Evolutionary conservation across 306 rosid species (phyloP).

Genomic region (Quercus wislizeni): DNA sequence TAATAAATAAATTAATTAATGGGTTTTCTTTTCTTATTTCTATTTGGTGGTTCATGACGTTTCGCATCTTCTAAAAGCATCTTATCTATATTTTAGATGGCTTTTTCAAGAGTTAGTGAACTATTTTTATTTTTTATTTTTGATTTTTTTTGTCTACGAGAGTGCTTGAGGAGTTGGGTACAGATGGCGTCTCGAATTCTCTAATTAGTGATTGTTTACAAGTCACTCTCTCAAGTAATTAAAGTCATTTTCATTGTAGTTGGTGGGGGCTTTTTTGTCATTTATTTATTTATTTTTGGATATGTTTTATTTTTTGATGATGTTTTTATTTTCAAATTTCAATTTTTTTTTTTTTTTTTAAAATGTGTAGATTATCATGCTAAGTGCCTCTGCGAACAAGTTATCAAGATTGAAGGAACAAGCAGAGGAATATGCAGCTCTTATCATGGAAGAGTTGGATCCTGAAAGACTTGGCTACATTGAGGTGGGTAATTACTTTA

Average conservation of each 20-base stretch:
- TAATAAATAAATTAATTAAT: neutral
- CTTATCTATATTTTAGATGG: conserved; percentile 35
- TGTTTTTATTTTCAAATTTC: neutral
- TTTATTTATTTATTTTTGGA: too few relatives aligned
- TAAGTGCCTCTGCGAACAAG: conserved; percentile 96
- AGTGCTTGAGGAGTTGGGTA: conserved; percentile 24
- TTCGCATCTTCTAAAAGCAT: conserved; percentile 49
- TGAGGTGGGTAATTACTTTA: conserved; percentile 52
- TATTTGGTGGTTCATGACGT: conserved; percentile 30
- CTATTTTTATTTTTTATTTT: conserved; percentile 10
- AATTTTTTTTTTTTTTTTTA: neutral
- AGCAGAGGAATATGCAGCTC: conserved; percentile 99
- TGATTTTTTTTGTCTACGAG: conserved; percentile 8
- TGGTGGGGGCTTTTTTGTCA: conserved; percentile 69
- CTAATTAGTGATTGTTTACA: conserved; percentile 22
- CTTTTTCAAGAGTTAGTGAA: conserved; percentile 49
- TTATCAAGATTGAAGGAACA: conserved; percentile 93
- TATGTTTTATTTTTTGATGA: neutral
- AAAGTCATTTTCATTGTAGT: conserved; percentile 53
- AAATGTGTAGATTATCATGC: conserved; percentile 72
- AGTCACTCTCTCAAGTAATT: conserved; percentile 30
- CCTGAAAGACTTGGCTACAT: conserved; percentile 95
- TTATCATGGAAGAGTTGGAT: conserved; percentile 97
- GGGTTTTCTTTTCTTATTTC: too few relatives aligned
- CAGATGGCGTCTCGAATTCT: conserved; percentile 33